A percentile compares a stretch with the other conserved stretches of the same genome.
These are phyloP conservation scores for Hymenoscyphus linearis DNA, from an alignment of 2,329 filamentous ascomycete genomes.

Conservation along the genomic window DNA sequence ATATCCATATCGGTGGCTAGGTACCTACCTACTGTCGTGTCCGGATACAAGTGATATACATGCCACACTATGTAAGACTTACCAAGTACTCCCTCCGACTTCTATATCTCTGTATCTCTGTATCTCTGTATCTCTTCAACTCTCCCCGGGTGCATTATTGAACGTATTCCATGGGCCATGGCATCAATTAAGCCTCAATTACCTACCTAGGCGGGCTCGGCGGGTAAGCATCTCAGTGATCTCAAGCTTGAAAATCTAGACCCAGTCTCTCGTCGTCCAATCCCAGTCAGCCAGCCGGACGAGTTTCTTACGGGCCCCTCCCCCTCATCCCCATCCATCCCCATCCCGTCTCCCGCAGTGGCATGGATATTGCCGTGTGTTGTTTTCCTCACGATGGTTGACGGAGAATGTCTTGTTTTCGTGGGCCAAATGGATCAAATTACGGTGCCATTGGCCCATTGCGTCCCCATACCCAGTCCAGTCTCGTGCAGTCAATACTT, in stretches of 20 bases:
- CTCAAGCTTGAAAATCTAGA: background rate
- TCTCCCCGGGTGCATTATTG: no score
- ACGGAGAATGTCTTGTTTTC: background rate
- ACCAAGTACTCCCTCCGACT: no score
- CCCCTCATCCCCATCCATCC: background rate
- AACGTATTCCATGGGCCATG: no score
- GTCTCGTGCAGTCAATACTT: background rate
- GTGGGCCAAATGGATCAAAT: background rate
- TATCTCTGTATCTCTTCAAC: no score
- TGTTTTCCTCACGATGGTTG: background rate
- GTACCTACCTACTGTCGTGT: background rate
- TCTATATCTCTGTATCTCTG: no score
- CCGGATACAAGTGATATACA: background rate
- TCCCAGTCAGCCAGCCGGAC: background rate
- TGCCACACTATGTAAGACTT: background rate
- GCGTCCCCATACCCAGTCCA: background rate
- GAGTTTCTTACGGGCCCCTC: background rate
- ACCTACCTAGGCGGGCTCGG: no score
- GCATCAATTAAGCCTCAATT: no score
- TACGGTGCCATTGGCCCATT: background rate
- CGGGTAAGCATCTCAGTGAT: background rate
- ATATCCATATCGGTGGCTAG: background rate
- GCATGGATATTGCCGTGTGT: background rate
- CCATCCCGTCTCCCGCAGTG: background rate
- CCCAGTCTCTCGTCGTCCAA: slow-evolving; percentile 6